Evolutionary conservation across 139 green algal species (phyloP), one percentile per base, ranked within the genome.

Genomic region (Gonium pectorale): DNA sequence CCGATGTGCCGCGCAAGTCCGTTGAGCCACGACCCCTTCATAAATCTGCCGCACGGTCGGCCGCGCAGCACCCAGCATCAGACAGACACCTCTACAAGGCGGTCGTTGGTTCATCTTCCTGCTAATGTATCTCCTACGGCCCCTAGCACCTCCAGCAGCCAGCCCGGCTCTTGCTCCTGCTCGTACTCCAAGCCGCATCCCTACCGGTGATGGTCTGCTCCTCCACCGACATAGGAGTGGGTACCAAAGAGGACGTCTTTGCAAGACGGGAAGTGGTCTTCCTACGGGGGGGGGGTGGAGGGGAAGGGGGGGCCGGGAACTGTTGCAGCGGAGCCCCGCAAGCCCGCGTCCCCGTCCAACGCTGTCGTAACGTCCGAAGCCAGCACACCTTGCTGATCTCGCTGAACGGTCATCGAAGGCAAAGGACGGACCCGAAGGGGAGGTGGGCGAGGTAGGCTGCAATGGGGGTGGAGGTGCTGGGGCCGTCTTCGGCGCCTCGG

Each of bases 121-220:
- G 13, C 49, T 56, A 17, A 56, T 56, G 49, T 56, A 17, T 26
- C 49, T 17, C 17, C 49, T 66, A 17, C 56, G 13, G 56, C 19
- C 56, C 19, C 56, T n/a, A 35, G 24, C 7, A 29, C 21, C 56
- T 35, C 24, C 19, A 33, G 56, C 56, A 29, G 24, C 19, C 21
- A 33, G 22, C 56, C 56, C 21, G 13, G 21, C 22, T 66, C 7
- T 31, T 66, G 22, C 21, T 13, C 24, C 21, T 17, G 22, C 56
- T n/a, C 56, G 8, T 31, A n/a, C 24, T n/a, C n/a, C n/a, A n/a
- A 31, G 35, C 15, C 35, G 27, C 13, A 19, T 46, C 2, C 22
- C 26, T 35, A 84, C 78, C 78, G 31, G 64, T 78, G 7, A 85
- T 85, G 19, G 79, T 85, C 51, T 85, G 79, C 79, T 85, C 79